These are phyloP conservation scores for Nitzschia sp. DNA, from an alignment of 108 stramenopile species.

Conservation along the genomic window DNA sequence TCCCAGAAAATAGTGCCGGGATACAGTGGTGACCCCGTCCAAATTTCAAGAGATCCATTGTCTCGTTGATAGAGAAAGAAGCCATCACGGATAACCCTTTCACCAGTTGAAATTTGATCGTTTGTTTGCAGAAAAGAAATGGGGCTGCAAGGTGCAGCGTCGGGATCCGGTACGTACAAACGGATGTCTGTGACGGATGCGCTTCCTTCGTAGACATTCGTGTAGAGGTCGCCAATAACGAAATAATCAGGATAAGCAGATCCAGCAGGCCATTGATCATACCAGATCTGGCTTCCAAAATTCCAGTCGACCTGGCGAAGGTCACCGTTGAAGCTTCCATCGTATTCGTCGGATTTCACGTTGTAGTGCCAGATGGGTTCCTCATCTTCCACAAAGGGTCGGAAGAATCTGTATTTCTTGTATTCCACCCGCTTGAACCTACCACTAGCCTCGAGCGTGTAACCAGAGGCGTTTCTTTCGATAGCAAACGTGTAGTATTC, in stretches of 20 bases:
- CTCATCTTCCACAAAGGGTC: conserved; percentile 18
- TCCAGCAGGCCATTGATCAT: conserved; percentile 28
- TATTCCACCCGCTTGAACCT: conserved; percentile 17
- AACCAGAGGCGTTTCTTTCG: conserved; percentile 27
- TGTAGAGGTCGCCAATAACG: conserved; percentile 32
- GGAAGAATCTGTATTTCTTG: conserved; percentile 23
- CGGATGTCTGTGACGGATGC: conserved; percentile 22
- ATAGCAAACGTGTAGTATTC: conserved; percentile 36
- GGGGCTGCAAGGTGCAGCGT: background rate
- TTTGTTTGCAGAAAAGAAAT: background rate
- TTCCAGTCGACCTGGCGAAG: conserved; percentile 19
- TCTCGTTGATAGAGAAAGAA: conserved; percentile 9
- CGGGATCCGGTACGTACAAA: conserved; percentile 2
- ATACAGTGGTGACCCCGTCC: conserved; percentile 8
- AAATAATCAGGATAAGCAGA: conserved; percentile 33
- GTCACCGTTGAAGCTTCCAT: conserved; percentile 26
- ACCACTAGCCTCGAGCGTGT: conserved; percentile 30
- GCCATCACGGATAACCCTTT: background rate
- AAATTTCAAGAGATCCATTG: conserved; percentile 17
- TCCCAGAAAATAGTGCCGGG: conserved; percentile 18
- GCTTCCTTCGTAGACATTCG: conserved; percentile 30
- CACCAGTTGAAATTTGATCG: background rate
- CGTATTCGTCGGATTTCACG: conserved; percentile 11
- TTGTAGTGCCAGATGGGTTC: conserved; percentile 40
- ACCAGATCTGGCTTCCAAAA: conserved; percentile 23